These are phyloP conservation scores for Zygoascus biomembranicola DNA, from an alignment of 805 yeast species.

Conservation along the genomic window DNA sequence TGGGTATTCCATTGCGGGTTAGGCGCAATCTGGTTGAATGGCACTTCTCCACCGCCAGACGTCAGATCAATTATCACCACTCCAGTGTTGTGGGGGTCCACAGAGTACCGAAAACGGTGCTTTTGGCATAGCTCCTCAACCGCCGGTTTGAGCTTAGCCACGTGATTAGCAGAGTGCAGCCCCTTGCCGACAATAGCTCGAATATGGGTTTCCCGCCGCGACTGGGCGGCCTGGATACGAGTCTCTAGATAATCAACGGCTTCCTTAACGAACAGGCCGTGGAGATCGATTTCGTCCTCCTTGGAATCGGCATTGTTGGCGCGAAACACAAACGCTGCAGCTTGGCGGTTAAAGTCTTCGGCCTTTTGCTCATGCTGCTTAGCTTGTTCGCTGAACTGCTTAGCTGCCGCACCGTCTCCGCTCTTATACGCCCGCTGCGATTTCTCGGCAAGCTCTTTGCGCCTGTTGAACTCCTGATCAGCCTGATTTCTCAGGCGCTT, in stretches of 20 bases:
- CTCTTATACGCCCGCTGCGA: conserved; percentile 70
- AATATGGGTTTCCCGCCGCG: conserved; percentile 49
- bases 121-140: conserved; percentile 68
- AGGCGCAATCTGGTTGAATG: conserved; percentile 20
- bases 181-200: conserved; percentile 93
- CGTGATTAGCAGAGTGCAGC: conserved; percentile 67
- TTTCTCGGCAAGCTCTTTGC: conserved; percentile 47
- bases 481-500: conserved; percentile 59
- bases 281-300: conserved; percentile 82
- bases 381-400: conserved; percentile 60
- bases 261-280: conserved; percentile 84
- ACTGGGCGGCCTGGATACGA: conserved; percentile 58
- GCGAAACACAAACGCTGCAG: conserved; percentile 76
- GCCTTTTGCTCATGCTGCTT: conserved; percentile 52
- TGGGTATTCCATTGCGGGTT: conserved; percentile 13
- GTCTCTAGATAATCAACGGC: conserved; percentile 70
- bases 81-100: conserved; percentile 71
- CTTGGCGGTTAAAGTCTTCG: conserved; percentile 63
- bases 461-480: conserved; percentile 51
- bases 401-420: conserved; percentile 71
- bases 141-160: conserved; percentile 86
- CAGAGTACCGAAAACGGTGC: conserved; percentile 48
- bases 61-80: conserved; percentile 63
- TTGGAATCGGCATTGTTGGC: conserved; percentile 86
- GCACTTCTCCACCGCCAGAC: conserved; percentile 31